Percentiles rank a stretch among this genome's conserved stretches.
phyloP scores from a whole-genome alignment of 2,329 filamentous ascomycete genomes.

The Verticillium alfalfae region DNA sequence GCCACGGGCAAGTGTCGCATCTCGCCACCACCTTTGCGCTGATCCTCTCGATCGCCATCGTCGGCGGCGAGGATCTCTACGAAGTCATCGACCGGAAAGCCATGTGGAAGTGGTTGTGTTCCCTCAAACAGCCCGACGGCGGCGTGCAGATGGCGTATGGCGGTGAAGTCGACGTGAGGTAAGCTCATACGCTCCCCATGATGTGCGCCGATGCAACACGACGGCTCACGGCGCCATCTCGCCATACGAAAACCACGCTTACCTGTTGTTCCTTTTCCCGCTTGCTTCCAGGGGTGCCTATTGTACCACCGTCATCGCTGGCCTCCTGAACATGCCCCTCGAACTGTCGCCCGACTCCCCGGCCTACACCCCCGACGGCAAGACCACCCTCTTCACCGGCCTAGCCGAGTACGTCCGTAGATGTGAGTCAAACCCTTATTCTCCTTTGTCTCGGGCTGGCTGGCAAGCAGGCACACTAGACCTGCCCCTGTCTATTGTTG shows the following conservation, averaged over 20 bases:
- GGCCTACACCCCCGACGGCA: constrained; percentile 51
- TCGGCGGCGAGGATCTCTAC: constrained; percentile 70
- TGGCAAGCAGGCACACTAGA: not conserved
- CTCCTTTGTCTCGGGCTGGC: constrained; percentile 3
- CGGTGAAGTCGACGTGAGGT: constrained; percentile 91
- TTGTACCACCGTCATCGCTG: constrained; percentile 80
- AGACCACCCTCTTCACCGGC: constrained; percentile 61
- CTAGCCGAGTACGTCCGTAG: constrained; percentile 74
- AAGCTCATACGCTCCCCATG: constrained; percentile 21
- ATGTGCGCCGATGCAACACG: constrained; percentile 3
- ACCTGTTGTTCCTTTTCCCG: not conserved
- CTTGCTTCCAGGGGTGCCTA: constrained; percentile 67
- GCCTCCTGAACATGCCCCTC: constrained; percentile 76
- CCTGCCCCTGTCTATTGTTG: constrained; percentile 1
- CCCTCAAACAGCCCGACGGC: constrained; percentile 79
- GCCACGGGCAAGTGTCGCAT: constrained; percentile 86
- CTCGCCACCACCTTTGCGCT: constrained; percentile 85
- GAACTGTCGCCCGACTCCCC: constrained; percentile 67
- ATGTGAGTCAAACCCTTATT: constrained; percentile 52
- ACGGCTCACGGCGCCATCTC: constrained; percentile 9
- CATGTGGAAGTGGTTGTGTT: constrained; percentile 88
- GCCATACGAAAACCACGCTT: constrained; percentile 6
- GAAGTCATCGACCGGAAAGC: constrained; percentile 71
- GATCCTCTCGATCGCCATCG: constrained; percentile 70
- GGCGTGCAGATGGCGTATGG: constrained; percentile 84